Evolutionary conservation across 164 flowering plant species (phyloP).

Genomic region (Chimonanthus praecox): DNA sequence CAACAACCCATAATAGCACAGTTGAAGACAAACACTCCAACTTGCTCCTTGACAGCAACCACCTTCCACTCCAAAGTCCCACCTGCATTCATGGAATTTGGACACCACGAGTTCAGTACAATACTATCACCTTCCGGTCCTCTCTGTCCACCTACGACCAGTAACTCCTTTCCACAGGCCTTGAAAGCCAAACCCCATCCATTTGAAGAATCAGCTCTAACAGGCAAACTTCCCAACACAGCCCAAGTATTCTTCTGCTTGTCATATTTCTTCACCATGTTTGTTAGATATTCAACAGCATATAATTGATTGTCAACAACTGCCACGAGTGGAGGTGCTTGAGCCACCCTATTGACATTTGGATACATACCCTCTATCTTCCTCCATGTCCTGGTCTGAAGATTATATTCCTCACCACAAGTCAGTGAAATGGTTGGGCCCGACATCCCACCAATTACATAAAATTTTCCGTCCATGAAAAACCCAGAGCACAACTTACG

Average conservation of each 20-base stretch:
- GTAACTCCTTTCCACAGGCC: slow-evolving; percentile 31
- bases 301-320: slow-evolving; percentile 37
- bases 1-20: slow-evolving; percentile 45
- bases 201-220: slow-evolving; percentile 27
- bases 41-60: slow-evolving; percentile 23
- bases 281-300: slow-evolving; percentile 34
- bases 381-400: slow-evolving; percentile 30
- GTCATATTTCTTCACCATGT: slow-evolving; percentile 32
- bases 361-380: slow-evolving; percentile 31
- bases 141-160: slow-evolving; percentile 38
- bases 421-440: slow-evolving; percentile 17
- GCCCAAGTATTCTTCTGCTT: slow-evolving; percentile 28
- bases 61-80: slow-evolving; percentile 28
- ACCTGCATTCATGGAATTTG: slow-evolving; percentile 21
- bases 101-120: slow-evolving; percentile 37
- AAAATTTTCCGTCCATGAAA: slow-evolving; percentile 39
- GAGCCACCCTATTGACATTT: slow-evolving; percentile 7
- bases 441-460: slow-evolving; percentile 29
- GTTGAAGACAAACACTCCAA: slow-evolving; percentile 32
- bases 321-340: slow-evolving; percentile 35
- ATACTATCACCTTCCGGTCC: slow-evolving; percentile 23
- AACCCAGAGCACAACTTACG: slow-evolving; percentile 35
- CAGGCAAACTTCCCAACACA: slow-evolving; percentile 31
- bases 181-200: slow-evolving; percentile 46
- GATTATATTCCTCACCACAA: slow-evolving; percentile 36